Evolutionary conservation across 176 grass and related monocot genomes (phyloP).

Genomic region (Paspalum vaginatum): DNA sequence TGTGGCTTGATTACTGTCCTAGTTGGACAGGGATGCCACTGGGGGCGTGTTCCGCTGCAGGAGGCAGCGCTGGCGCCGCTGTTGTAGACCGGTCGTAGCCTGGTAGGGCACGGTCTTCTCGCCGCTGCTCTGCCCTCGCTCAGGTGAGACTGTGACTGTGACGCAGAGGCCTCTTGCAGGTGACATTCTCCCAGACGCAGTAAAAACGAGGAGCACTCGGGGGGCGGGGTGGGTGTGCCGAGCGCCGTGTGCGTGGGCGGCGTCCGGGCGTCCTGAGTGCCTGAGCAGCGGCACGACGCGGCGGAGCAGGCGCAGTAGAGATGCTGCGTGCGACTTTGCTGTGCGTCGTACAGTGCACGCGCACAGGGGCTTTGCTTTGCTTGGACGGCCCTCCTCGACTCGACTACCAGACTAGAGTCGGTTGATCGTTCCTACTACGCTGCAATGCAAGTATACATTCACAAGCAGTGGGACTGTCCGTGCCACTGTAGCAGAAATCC

Average conservation of each 20-base stretch:
- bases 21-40: slow-evolving; percentile 22
- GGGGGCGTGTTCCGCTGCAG: slow-evolving; percentile 50
- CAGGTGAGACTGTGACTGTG: not conserved
- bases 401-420: too few relatives aligned
- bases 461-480: too few relatives aligned
- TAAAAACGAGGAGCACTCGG: slow-evolving; percentile 7
- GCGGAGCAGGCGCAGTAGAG: not conserved
- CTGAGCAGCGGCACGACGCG: not conserved
- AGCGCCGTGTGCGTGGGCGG: not conserved
- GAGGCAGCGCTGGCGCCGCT: slow-evolving; percentile 27
- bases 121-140: not conserved
- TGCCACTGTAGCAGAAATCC: too few relatives aligned
- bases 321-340: not conserved
- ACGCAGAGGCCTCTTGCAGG: not conserved
- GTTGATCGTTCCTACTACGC: too few relatives aligned
- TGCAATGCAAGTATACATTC: too few relatives aligned
- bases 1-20: slow-evolving; percentile 24
- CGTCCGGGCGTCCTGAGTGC: not conserved
- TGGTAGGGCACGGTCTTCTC: not conserved
- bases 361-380: not conserved
- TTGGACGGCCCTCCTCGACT: too few relatives aligned
- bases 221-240: not conserved
- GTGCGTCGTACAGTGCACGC: slow-evolving; percentile 12
- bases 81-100: not conserved
- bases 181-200: slow-evolving; percentile 18